These are phyloP conservation scores for Musa schizocarpa DNA, from an alignment of 176 grass and related monocot species.

Conservation along the genomic window DNA sequence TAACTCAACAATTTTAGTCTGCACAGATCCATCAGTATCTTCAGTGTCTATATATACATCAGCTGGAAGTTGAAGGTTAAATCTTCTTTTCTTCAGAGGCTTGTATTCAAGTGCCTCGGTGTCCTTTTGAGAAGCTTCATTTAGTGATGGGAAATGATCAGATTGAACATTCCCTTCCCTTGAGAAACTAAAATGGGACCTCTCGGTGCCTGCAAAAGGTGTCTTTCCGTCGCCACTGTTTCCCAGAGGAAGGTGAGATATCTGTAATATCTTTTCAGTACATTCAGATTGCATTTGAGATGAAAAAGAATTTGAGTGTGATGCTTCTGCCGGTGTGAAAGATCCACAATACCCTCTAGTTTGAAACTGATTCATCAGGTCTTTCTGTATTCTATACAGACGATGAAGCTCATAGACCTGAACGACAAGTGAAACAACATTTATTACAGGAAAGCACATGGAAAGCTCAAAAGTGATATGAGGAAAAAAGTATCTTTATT, in stretches of 20 bases:
- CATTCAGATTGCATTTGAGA: constrained; percentile 27
- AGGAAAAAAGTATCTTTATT: background rate
- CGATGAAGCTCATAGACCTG: constrained; percentile 78
- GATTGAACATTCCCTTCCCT: background rate
- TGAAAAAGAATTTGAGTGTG: constrained; percentile 30
- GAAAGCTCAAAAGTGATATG: constrained; percentile 2
- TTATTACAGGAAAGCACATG: constrained; percentile 11
- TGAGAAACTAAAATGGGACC: background rate
- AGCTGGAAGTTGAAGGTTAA: constrained; percentile 18
- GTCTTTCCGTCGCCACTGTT: background rate
- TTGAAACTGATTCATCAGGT: constrained; percentile 47
- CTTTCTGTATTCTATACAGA: constrained; percentile 73
- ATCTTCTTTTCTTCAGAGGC: constrained; percentile 2
- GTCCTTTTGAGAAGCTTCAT: background rate
- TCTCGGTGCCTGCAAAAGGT: background rate
- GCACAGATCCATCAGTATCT: constrained; percentile 24
- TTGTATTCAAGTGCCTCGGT: background rate
- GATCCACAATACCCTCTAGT: constrained; percentile 21
- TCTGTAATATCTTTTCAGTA: constrained; percentile 16
- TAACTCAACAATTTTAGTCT: constrained; percentile 22
- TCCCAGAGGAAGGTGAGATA: constrained; percentile 1
- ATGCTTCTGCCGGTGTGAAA: constrained; percentile 25
- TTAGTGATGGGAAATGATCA: background rate
- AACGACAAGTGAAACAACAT: constrained; percentile 21
- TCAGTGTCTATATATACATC: constrained; percentile 9